Evolutionary conservation across 2,329 filamentous ascomycete genomes (phyloP), one percentile per base, ranked within the genome.

Genomic region (Blastomyces gilchristii): DNA sequence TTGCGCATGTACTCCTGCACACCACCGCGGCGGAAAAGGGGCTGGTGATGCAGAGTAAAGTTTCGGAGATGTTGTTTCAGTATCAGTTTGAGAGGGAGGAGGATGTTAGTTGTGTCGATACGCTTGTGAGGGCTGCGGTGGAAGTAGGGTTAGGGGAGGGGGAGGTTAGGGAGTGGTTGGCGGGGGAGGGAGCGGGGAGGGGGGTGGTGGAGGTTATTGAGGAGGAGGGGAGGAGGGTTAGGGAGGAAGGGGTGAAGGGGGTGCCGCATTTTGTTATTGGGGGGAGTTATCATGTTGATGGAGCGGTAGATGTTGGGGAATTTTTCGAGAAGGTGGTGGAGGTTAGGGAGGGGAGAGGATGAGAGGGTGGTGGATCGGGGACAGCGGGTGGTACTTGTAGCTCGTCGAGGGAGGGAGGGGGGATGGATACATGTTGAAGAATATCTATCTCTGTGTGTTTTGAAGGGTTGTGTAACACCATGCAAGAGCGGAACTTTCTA

Each of bases 211-310:
- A 18, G 2, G 64, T 67, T 52, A 60, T 56, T 7, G 65, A 68
- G 49, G 31, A 25, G 3, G 62, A 67, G 45, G 66, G 57, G 25
- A 63, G 25, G n/a, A n/a, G 22, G 58, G 57, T 52, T 0, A 62
- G 67, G 28, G 61, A 59, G 4, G 41, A 39, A 1, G 67, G 66
- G 2, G 22, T 66, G 11, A 18, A 62, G 22, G 67, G 67, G 1
- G 69, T 69, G 18, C 68, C 68, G 18, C 63, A 65, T 64, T 69
- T 65, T 58, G 53, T 63, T 18, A 65, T 70, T 50, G 68, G 66
- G 52, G 68, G 65, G 1, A 64, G 63, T 47, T 31, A 63, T 25
- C 62, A 65, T 31, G 31, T 64, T 9, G 63, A 66, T n/a, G 66
- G 69, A 2, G 67, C 66, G 0, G 64, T 59, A 58, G 69, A 68